Base-by-base conservation (phyloP, 2,329 filamentous ascomycete species). In the Neopestalotiopsis clavispora region DNA sequence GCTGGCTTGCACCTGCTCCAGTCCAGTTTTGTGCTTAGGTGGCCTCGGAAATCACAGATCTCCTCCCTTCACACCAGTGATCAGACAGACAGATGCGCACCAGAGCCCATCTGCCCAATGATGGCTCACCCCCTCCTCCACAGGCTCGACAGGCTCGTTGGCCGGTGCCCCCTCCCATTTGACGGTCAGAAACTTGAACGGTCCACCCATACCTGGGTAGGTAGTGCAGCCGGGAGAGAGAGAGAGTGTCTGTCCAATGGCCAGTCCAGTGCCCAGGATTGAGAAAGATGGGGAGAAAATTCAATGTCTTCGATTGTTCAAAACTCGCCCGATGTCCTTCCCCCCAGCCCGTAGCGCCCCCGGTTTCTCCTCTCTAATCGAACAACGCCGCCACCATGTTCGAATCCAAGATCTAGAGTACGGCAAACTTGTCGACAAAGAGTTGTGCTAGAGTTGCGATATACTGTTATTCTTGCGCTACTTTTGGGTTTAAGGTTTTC, bases 301-400 rank as follows among this genome's bases (percentile, higher is more conserved):
- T 7, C 62, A 45, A 45, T 23, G 59, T 67, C 34, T 28, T 45
- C 64, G 38, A 52, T 66, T 71, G 72, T 77, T 79, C 77, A 79
- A 79, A 79, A 79, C 76, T 78, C 74, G 60, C 75, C 74, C 69
- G 74, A 75, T 75, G 76, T 77, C 77, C 77, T 65, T 38, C 34
- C 34, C 34, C 34, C 62, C 73, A 67, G 70, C 70, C 34, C 72
- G 71, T 70, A 71, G 73, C 45, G 34, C 71, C 71, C 71, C 74
- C 73, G 71, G 72, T 71, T 80, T 80, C 80, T 80, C 78, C 75
- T 75, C 74, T 74, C 76, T 77, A 59, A 84, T 84, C 84, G 83
- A 87, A 84, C 84, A 81, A 83, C 78, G 80, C 80, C 80, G 81
- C 79, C 82, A 83, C 82, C 78, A 87, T 89, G 85, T 86, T 86